A percentile compares a stretch with the other conserved stretches of the same genome.
Evolutionary conservation across 1,139 yeast genomes (phyloP).

Genomic region (Wickerhamomyces sp.): DNA sequence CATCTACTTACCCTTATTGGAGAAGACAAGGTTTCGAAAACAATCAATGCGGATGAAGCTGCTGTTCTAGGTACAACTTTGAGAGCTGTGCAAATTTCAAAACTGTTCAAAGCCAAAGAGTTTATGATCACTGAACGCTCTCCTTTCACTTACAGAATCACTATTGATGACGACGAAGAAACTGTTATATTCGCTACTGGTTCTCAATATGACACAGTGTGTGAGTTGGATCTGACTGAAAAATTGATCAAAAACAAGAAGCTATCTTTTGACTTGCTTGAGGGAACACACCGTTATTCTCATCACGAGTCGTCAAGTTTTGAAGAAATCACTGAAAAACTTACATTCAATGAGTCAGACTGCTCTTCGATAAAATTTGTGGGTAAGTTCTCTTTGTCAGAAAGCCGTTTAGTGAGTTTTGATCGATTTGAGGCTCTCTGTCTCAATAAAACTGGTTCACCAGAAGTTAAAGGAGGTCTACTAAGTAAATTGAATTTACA

Average conservation of each 20-base stretch:
- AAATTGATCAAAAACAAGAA: slow-evolving; percentile 4
- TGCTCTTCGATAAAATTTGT: slow-evolving; percentile 41
- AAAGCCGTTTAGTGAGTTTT: slow-evolving; percentile 46
- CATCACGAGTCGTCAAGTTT: slow-evolving; percentile 24
- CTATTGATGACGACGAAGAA: slow-evolving; percentile 28
- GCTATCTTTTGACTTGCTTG: slow-evolving; percentile 41
- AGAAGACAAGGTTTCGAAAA: slow-evolving; percentile 66
- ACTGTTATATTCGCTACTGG: slow-evolving; percentile 39
- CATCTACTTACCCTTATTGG: slow-evolving; percentile 50
- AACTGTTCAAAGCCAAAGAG: slow-evolving; percentile 57
- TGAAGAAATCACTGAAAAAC: slow-evolving; percentile 24
- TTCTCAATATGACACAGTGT: slow-evolving; percentile 28
- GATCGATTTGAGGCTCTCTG: slow-evolving; percentile 40
- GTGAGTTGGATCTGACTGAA: slow-evolving; percentile 25
- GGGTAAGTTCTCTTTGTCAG: slow-evolving; percentile 43
- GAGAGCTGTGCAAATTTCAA: slow-evolving; percentile 65
- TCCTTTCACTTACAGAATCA: slow-evolving; percentile 37
- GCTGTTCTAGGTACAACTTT: slow-evolving; percentile 86
- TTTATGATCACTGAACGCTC: slow-evolving; percentile 58
- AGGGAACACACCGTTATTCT: slow-evolving; percentile 46
- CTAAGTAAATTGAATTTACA: slow-evolving; percentile 9
- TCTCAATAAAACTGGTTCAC: slow-evolving; percentile 7
- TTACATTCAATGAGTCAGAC: slow-evolving; percentile 34
- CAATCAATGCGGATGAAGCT: slow-evolving; percentile 94
- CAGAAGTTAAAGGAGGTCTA: slow-evolving; percentile 8